These are phyloP conservation scores for Myxozyma geophila DNA, from an alignment of 805 yeast genomes.

Conservation along the genomic window DNA sequence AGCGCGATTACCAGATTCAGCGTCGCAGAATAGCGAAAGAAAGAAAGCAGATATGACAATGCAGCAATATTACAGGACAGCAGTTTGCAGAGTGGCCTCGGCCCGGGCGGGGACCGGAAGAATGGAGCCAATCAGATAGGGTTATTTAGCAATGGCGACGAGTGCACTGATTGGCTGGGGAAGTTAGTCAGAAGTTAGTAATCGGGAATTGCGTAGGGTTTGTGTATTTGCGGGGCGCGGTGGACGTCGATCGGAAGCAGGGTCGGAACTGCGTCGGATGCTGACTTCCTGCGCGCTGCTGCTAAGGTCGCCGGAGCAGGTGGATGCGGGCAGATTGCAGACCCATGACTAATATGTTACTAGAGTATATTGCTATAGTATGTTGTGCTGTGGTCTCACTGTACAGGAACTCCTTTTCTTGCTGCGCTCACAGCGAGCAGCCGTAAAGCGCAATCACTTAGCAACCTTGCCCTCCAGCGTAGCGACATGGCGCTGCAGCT, in stretches of 20 bases:
- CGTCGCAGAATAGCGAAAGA: too few relatives aligned
- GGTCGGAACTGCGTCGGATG: too few relatives aligned
- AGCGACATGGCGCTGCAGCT: conserved; percentile 69
- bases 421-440: not conserved
- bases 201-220: not conserved
- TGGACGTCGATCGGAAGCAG: too few relatives aligned
- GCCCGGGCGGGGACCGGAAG: conserved; percentile 16
- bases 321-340: too few relatives aligned
- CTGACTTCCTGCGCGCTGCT: too few relatives aligned
- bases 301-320: too few relatives aligned
- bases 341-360: not conserved
- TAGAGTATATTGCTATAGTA: not conserved
- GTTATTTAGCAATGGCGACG: conserved; percentile 9
- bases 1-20: too few relatives aligned
- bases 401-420: not conserved
- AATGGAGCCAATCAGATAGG: conserved; percentile 8
- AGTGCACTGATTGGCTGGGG: conserved; percentile 1
- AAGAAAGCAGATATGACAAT: not conserved
- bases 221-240: too few relatives aligned
- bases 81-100: not conserved
- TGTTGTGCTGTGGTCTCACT: not conserved
- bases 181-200: not conserved
- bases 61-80: not conserved
- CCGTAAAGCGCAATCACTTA: not conserved
- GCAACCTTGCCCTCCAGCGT: conserved; percentile 52